Evolutionary conservation across 305 asterid genomes (phyloP).

Genomic region (Rubia tinctorum): DNA sequence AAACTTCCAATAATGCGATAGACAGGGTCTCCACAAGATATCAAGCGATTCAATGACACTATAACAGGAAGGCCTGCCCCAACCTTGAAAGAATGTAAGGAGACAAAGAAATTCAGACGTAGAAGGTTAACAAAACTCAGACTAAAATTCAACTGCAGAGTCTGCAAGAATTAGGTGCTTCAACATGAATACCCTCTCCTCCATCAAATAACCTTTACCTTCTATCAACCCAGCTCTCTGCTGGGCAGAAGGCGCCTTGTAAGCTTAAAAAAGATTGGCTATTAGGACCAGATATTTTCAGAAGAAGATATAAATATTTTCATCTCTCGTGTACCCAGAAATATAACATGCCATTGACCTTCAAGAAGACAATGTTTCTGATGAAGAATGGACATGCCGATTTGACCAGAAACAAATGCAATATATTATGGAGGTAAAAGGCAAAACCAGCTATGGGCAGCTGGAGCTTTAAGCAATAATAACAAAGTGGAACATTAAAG

Average conservation of each 20-base stretch:
- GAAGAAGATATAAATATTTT: not conserved
- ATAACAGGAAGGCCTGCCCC: conserved; percentile 99
- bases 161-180: not conserved
- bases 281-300: not conserved
- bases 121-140: not conserved
- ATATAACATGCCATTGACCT: not conserved
- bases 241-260: not conserved
- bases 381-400: not conserved
- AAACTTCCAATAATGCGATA: conserved; percentile 77
- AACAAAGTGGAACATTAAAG: not conserved
- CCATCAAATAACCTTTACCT: not conserved
- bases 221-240: not conserved
- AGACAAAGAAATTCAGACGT: not conserved
- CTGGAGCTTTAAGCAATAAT: not conserved
- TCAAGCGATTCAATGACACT: conserved; percentile 72
- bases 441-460: not conserved
- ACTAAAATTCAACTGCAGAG: not conserved
- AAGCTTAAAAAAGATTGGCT: not conserved
- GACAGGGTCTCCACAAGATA: conserved; percentile 84
- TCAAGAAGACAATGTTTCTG: not conserved
- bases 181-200: not conserved
- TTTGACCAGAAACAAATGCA: not conserved
- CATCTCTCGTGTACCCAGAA: not conserved
- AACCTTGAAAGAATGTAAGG: conserved; percentile 46
- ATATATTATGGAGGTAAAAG: not conserved